phyloP scores from a whole-genome alignment of 305 asterid species.

The Fraxinus paxiana region DNA sequence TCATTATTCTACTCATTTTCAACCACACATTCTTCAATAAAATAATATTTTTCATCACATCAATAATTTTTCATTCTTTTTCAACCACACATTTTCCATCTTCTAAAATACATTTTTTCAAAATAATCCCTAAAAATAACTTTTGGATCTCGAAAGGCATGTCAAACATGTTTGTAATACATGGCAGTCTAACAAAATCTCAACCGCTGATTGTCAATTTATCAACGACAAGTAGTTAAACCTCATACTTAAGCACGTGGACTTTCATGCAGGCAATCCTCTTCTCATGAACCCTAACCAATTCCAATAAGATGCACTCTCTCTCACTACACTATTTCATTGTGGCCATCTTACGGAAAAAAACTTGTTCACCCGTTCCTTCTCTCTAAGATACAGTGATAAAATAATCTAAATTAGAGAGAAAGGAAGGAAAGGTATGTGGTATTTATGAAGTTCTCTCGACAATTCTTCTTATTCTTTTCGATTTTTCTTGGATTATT shows the following conservation, averaged over 20 bases:
- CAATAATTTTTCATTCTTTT: no score
- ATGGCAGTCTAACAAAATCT: background rate
- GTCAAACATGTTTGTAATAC: no score
- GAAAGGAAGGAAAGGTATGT: slow-evolving; percentile 26
- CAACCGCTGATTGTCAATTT: background rate
- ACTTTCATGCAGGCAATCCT: slow-evolving; percentile 18
- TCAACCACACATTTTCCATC: no score
- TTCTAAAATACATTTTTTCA: no score
- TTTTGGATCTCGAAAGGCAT: no score
- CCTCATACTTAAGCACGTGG: background rate
- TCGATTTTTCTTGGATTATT: background rate
- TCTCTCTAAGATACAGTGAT: background rate
- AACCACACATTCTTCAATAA: no score
- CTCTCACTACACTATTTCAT: background rate
- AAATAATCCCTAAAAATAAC: no score
- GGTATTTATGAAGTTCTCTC: background rate
- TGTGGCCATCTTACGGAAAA: slow-evolving; percentile 11
- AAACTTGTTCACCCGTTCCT: slow-evolving; percentile 5
- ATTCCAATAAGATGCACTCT: background rate
- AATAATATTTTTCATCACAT: no score
- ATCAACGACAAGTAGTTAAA: background rate
- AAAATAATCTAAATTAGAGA: slow-evolving; percentile 1
- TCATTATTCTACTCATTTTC: no score
- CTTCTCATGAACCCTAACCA: slow-evolving; percentile 38
- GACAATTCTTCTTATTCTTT: background rate